Conservation (phyloP, 1,284 basidiomycete genomes). For the Ceratobasidium sp. region DNA sequence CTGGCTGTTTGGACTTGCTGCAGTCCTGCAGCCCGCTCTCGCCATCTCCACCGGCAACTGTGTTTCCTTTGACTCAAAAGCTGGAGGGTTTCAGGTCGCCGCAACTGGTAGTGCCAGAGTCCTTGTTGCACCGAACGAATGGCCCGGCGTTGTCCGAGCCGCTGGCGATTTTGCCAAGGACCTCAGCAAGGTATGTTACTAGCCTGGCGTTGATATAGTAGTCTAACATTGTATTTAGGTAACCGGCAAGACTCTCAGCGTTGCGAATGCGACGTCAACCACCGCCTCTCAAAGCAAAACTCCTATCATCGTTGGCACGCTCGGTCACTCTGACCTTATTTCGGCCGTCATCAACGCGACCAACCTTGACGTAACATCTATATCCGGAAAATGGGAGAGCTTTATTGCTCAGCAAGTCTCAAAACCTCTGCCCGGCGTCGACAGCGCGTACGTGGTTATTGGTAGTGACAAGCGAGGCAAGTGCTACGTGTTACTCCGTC, state of each 20-base stretch:
- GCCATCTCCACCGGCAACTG: constrained; percentile 31
- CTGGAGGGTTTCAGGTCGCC: constrained; percentile 41
- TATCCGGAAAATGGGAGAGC: constrained; percentile 69
- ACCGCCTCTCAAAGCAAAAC: constrained; percentile 42
- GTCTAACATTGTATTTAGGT: constrained; percentile 49
- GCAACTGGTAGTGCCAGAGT: constrained; percentile 48
- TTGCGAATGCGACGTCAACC: constrained; percentile 56
- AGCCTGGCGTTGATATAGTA: not conserved
- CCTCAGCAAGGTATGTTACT: constrained; percentile 52
- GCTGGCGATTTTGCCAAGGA: constrained; percentile 66
- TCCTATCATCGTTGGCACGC: constrained; percentile 68
- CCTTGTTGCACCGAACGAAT: constrained; percentile 62
- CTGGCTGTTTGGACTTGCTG: constrained; percentile 20
- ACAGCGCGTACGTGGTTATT: constrained; percentile 67
- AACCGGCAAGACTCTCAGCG: constrained; percentile 58
- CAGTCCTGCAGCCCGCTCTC: not conserved
- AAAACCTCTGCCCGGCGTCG: constrained; percentile 63
- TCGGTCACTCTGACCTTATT: constrained; percentile 67
- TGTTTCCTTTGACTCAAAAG: constrained; percentile 38
- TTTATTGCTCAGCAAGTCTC: constrained; percentile 61
- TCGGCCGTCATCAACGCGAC: constrained; percentile 60
- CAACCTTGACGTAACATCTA: constrained; percentile 60
- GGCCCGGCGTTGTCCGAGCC: constrained; percentile 68
- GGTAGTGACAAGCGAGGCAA: constrained; percentile 68
- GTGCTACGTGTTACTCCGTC: constrained; percentile 24